Base-by-base conservation (phyloP, 176 grass and related monocot species). In the Secale cereale region DNA sequence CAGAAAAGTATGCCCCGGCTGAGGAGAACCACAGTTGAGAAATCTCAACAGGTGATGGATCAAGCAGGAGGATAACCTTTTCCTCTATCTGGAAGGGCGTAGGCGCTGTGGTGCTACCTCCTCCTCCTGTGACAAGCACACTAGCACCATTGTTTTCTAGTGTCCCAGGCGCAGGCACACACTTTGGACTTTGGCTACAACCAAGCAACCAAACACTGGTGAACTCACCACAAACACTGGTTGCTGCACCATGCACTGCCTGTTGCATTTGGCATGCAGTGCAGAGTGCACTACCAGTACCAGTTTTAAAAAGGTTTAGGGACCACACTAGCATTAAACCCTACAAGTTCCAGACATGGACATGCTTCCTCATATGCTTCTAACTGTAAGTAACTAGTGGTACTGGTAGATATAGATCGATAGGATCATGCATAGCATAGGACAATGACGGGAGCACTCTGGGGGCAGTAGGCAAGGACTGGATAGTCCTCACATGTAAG, bases 401-500 rank as follows among this genome's bases (percentile, higher is more conserved):
- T 69, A 68, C 16, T 33, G n/a, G 36, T 27, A 12, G 22, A 4
- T 26, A 43, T 17, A 15, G 46, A 50, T 17, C 2, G 19, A 22
- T 56, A 56, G 52, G 52, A 20, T 56, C 19, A 56, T 56, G 52
- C 52, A 56, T 86, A 90, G 52, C 52, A 56, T 86, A 90, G 74
- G 79, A 73, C 57, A 78, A 73, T 35, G 84, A 85, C 87, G 39
- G 3, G 48, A 62, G 45, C 78, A 43, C 73, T 35, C 57, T 60
- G 8, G 14, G 46, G 76, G 65, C 59, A 35, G 65, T 26, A 78
- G 50, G 70, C 20, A 27, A 14, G 27, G 72, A 20, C 5, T 9
- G 37, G 37, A 8, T 40, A n/a, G 72, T 46, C 19, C n/a, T 93
- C 88, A 93, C 85, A 87, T 93, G 91, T 87, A 90, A 57, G 84